A percentile compares a stretch with the other conserved stretches of the same genome.
Conservation (phyloP, 225 moss, liverwort and hornwort genomes). For the Physcomitrellopsis africana region DNA sequence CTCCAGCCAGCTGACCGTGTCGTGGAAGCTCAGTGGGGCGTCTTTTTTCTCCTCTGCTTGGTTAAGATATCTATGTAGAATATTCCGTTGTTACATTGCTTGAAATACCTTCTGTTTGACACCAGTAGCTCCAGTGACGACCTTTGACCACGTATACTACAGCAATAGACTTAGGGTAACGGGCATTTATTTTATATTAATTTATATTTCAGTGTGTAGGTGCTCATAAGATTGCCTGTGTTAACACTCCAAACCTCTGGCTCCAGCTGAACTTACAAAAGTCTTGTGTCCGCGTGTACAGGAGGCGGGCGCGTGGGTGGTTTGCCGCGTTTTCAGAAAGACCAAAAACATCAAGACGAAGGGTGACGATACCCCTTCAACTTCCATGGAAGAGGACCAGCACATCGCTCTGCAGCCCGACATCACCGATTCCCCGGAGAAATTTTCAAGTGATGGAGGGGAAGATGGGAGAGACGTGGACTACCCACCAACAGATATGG, state of each 20-base stretch:
- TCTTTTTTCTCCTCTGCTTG: neutral
- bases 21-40: neutral
- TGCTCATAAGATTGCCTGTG: too few relatives aligned
- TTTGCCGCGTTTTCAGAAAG: constrained; percentile 44
- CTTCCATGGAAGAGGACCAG: constrained; percentile 42
- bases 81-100: neutral
- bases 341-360: constrained; percentile 39
- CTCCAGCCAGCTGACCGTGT: neutral
- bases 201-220: too few relatives aligned
- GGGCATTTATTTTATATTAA: too few relatives aligned
- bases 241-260: too few relatives aligned
- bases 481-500: constrained; percentile 15
- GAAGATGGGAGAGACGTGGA: constrained; percentile 28
- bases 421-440: constrained; percentile 41
- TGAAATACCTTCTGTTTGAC: neutral
- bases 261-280: neutral
- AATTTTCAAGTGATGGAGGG: constrained; percentile 42
- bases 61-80: neutral
- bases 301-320: constrained; percentile 51
- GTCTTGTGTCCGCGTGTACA: constrained; percentile 13
- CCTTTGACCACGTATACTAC: too few relatives aligned
- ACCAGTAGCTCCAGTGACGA: too few relatives aligned
- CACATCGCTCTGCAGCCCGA: constrained; percentile 37
- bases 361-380: constrained; percentile 31
- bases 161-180: too few relatives aligned